Conservation (phyloP, 441 rosid species). For the Adansonia madagascariensis region DNA sequence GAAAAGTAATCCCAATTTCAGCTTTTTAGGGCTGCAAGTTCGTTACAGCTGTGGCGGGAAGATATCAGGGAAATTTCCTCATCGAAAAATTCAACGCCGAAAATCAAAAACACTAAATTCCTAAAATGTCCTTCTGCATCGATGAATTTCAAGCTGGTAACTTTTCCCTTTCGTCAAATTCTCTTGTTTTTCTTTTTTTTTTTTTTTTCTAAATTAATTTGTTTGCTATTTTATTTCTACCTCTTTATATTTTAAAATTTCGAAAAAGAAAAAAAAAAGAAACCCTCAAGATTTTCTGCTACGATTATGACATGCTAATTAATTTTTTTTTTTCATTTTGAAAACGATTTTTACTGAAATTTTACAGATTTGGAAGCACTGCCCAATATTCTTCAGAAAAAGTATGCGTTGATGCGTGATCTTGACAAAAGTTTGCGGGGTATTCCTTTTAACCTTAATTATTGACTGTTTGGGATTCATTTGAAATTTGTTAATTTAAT, state of each 20-base stretch:
- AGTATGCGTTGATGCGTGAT: conserved; percentile 79
- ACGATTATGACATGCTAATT: neutral
- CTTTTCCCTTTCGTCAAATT: conserved; percentile 22
- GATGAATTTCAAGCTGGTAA: conserved; percentile 92
- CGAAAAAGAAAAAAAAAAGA: neutral
- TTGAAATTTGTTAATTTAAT: neutral
- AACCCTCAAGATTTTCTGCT: neutral
- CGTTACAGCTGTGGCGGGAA: conserved; percentile 1
- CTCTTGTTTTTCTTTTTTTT: too few relatives aligned
- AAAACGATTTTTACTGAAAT: conserved; percentile 15
- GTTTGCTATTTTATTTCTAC: neutral
- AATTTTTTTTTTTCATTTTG: neutral
- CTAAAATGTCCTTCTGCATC: conserved; percentile 64
- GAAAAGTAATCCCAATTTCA: neutral
- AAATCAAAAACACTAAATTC: conserved; percentile 39
- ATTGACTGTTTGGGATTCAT: neutral
- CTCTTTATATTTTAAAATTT: neutral
- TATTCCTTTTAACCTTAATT: conserved; percentile 23
- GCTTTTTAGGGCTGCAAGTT: neutral
- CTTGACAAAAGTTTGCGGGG: conserved; percentile 95
- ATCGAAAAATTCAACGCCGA: conserved; percentile 17
- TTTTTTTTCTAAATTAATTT: neutral
- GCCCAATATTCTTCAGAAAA: conserved; percentile 85
- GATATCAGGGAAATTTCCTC: neutral
- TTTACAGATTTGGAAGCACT: conserved; percentile 72